A percentile compares a stretch with the other conserved stretches of the same genome.
phyloP scores from a whole-genome alignment of 2,329 filamentous ascomycete species.

The Penicillium concentricum region DNA sequence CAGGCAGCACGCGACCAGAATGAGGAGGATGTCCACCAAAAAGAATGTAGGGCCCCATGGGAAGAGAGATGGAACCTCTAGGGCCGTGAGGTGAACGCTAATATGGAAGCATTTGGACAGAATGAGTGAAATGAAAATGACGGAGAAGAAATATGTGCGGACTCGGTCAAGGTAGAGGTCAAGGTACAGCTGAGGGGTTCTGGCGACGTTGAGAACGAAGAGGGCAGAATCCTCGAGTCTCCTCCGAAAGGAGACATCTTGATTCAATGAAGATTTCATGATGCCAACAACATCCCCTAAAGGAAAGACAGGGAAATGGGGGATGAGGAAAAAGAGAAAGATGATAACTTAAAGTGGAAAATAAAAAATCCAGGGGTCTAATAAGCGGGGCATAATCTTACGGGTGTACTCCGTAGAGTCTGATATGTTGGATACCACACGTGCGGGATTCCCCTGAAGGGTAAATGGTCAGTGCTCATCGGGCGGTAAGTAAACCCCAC shows the following conservation, averaged over 20 bases:
- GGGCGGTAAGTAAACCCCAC: no score
- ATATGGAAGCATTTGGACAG: constrained; percentile 16
- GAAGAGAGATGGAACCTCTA: constrained; percentile 3
- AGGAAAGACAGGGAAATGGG: neutral
- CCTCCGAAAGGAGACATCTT: neutral
- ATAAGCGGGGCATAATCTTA: neutral
- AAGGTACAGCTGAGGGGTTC: constrained; percentile 11
- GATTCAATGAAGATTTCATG: constrained; percentile 7
- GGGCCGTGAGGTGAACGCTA: constrained; percentile 2
- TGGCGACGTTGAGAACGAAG: constrained; percentile 5
- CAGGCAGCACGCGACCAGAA: constrained; percentile 13
- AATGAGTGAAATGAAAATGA: constrained; percentile 14
- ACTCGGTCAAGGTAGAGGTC: constrained; percentile 6
- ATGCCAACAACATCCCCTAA: neutral
- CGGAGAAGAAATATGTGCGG: constrained; percentile 13
- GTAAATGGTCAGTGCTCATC: neutral
- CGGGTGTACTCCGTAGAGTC: no score
- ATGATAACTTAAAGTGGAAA: neutral
- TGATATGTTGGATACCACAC: neutral
- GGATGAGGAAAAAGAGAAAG: neutral
- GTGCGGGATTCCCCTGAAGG: neutral
- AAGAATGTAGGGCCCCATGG: constrained; percentile 16
- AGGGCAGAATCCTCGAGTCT: neutral
- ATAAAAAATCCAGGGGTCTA: neutral
- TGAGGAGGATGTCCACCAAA: constrained; percentile 12